phyloP scores from a whole-genome alignment of 2,329 filamentous ascomycete genomes.

The Aspergillus bombycis region DNA sequence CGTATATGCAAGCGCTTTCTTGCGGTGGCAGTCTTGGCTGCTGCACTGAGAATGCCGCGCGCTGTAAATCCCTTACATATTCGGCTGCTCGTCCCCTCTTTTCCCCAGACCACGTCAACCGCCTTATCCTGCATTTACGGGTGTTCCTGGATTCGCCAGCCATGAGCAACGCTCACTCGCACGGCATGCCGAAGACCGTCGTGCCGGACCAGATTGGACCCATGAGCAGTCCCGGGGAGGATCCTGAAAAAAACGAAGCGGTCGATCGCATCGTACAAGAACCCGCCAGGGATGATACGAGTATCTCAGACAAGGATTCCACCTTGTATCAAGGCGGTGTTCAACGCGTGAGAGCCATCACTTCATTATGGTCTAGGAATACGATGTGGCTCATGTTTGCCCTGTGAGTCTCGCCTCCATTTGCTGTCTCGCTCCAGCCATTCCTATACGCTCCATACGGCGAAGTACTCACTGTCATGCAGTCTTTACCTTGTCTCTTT shows the following conservation, averaged over 20 bases:
- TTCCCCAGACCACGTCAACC: too few species aligned
- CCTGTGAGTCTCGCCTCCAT: background rate
- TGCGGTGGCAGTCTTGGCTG: too few species aligned
- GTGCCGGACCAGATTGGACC: background rate
- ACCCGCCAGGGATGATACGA: background rate
- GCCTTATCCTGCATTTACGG: background rate
- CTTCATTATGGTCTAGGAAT: background rate
- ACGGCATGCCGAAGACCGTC: background rate
- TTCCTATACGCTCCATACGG: accelerated
- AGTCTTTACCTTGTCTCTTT: slow-evolving; percentile 7
- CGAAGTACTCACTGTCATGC: background rate
- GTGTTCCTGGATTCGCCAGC: background rate
- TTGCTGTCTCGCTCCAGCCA: background rate
- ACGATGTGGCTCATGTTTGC: slow-evolving; percentile 2
- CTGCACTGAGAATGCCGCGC: too few species aligned
- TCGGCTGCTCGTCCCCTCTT: too few species aligned
- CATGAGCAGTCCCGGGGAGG: background rate
- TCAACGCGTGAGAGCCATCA: background rate
- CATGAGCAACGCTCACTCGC: background rate
- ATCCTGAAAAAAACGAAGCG: background rate
- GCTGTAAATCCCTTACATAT: too few species aligned
- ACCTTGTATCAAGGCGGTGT: background rate
- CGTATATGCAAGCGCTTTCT: too few species aligned
- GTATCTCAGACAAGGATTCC: background rate
- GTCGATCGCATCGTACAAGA: background rate